phyloP scores from a whole-genome alignment of 192 early-diverging fungal genomes.

The Hyaloraphidium curvatum region DNA sequence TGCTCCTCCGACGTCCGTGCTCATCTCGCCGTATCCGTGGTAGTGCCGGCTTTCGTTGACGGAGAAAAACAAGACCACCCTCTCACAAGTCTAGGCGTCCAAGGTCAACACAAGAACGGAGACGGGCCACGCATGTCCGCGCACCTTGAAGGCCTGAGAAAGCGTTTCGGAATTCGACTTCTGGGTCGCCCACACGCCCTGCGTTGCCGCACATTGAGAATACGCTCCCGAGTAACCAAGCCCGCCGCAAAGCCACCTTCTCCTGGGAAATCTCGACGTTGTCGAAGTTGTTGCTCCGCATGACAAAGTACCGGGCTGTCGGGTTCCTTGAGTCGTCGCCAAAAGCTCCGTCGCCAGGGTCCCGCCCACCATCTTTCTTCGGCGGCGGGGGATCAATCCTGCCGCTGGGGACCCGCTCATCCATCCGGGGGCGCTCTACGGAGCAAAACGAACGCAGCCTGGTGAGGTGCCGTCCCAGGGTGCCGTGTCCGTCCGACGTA shows the following conservation, averaged over 20 bases:
- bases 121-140: background rate
- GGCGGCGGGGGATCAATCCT: no score
- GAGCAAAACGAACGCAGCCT: no score
- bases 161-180: background rate
- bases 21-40: slow-evolving; percentile 3
- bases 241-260: background rate
- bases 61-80: slow-evolving; percentile 1
- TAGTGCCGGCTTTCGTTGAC: slow-evolving; percentile 1
- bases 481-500: no score
- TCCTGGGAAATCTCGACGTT: background rate
- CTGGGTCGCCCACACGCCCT: background rate
- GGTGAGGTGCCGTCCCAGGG: no score
- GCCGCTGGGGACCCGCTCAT: no score
- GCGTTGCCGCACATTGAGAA: background rate
- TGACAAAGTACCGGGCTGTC: background rate
- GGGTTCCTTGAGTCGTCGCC: no score
- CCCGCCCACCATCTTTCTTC: no score
- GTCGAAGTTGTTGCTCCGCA: background rate
- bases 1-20: background rate
- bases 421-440: no score
- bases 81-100: background rate
- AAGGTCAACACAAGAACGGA: background rate
- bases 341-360: no score
- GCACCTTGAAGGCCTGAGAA: background rate
- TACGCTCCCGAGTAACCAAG: background rate